phyloP scores from a whole-genome alignment of 352 stramenopile genomes.

The Phytopythium chamaehyphon region DNA sequence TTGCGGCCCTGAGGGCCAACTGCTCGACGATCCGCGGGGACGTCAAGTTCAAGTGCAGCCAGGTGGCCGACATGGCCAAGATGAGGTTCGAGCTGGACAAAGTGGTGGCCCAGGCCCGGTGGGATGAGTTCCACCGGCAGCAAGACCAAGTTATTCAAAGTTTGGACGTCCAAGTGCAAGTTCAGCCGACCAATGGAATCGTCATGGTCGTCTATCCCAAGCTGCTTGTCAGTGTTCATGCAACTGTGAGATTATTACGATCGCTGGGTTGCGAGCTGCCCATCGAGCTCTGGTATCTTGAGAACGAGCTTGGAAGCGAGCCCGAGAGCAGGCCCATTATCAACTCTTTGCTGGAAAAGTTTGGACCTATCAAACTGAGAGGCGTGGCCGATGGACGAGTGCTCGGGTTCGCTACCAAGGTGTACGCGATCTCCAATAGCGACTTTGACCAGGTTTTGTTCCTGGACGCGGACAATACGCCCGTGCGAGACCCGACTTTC shows the following conservation, averaged over 20 bases:
- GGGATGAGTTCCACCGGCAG: conserved; percentile 5
- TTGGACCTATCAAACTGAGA: conserved; percentile 17
- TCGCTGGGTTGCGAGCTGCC: conserved; percentile 30
- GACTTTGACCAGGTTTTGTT: conserved; percentile 38
- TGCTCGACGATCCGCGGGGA: conserved; percentile 28
- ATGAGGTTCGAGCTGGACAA: conserved; percentile 20
- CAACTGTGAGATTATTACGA: conserved; percentile 27
- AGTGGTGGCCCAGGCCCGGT: conserved; percentile 12
- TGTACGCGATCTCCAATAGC: conserved; percentile 35
- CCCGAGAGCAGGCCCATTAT: conserved; percentile 19
- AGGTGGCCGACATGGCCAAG: conserved; percentile 25
- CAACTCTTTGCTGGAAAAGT: conserved; percentile 15
- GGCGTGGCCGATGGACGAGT: conserved; percentile 20
- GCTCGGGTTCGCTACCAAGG: conserved; percentile 43
- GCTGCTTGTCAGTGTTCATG: conserved; percentile 41
- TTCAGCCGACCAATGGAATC: conserved; percentile 21
- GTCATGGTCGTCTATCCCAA: conserved; percentile 59
- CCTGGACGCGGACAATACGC: conserved; percentile 52
- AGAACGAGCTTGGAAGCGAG: conserved; percentile 23
- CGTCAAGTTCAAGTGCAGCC: conserved; percentile 31
- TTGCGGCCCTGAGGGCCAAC: conserved; percentile 23
- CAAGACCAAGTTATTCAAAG: background rate
- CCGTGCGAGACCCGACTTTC: conserved; percentile 43
- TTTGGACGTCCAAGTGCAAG: conserved; percentile 6
- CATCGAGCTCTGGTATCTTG: conserved; percentile 50